Conservation (phyloP, 108 stramenopile genomes). For the Nannochloropsis salina region DNA sequence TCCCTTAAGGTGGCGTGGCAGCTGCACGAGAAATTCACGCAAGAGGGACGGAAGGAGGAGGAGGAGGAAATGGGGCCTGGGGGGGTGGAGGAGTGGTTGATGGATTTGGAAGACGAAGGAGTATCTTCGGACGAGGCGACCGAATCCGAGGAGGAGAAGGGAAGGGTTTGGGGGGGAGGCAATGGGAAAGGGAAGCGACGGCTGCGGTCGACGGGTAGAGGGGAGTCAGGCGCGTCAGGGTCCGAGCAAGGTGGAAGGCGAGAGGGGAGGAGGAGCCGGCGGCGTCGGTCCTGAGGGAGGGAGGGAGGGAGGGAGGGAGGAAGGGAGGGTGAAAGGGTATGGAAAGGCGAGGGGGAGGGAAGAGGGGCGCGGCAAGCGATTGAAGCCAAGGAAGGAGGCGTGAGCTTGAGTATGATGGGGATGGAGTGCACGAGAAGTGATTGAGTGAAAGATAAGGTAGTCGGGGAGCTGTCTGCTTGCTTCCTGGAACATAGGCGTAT, state of each 20-base stretch:
- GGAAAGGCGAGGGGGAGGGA: no score
- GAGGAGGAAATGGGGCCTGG: neutral
- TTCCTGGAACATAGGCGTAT: no score
- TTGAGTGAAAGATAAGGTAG: no score
- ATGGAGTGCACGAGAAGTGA: no score
- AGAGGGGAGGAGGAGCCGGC: slow-evolving; percentile 14
- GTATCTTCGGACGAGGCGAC: no score
- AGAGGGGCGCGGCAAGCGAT: no score
- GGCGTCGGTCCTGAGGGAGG: neutral
- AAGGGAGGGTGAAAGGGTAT: neutral
- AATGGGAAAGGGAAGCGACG: neutral
- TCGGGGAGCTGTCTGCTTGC: no score
- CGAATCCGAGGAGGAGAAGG: neutral
- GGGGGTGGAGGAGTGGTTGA: neutral
- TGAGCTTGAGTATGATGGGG: no score
- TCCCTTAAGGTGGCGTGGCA: neutral
- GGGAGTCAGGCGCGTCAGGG: no score
- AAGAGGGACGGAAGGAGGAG: neutral
- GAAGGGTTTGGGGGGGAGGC: neutral
- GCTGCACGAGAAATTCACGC: neutral
- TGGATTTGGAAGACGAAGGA: neutral
- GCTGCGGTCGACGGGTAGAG: no score
- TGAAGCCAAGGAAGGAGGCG: no score
- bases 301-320: neutral
- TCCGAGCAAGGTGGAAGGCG: neutral